Base-by-base conservation (phyloP, 2,329 filamentous ascomycete genomes). In the Aspergillus clavatus region DNA sequence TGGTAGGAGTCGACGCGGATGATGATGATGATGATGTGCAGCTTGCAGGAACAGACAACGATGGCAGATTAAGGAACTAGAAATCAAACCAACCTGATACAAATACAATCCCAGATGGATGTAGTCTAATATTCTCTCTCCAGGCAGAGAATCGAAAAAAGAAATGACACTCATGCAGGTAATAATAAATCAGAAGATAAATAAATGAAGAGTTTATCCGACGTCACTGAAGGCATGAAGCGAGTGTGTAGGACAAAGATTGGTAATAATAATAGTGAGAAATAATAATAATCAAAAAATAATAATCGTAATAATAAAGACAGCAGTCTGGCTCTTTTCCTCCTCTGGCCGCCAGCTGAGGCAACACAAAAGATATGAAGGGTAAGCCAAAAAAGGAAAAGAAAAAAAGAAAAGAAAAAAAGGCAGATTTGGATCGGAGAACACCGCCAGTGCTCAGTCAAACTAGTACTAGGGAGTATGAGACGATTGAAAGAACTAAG, bases 1-100 rank as follows among this genome's bases (percentile, higher is more conserved):
- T n/a, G n/a, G n/a, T n/a, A n/a, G n/a, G n/a, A n/a, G n/a, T n/a
- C n/a, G n/a, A n/a, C n/a, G 31, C 18, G 18, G 16, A 18, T 2
- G 31, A 8, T 21, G 43, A 38, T n/a, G n/a, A 47, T 35, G 38
- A 56, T 57, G 51, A 53, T 57, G 53, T 56, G 54, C 54, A 57
- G 51, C 38, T 33, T 51, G 51, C 49, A 54, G 47, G 16, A 39
- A 42, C 24, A 19, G 14, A 40, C 16, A 22, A 23, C 42, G 45
- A 45, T 41, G 43, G 29, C 27, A 29, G 41, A 45, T 47, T 38
- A 45, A 16, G 19, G 41, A 38, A 29, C 35, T 18, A 22, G 28
- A 24, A 16, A 14, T 28, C 5, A 35, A 19, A 27, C 29, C 12
- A 22, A 40, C 42, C 38, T 38, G 29, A 39, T 46, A 45, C 29